Evolutionary conservation across 139 green algal genomes (phyloP), one percentile per base, ranked within the genome.

Genomic region (Monoraphidium neglectum): DNA sequence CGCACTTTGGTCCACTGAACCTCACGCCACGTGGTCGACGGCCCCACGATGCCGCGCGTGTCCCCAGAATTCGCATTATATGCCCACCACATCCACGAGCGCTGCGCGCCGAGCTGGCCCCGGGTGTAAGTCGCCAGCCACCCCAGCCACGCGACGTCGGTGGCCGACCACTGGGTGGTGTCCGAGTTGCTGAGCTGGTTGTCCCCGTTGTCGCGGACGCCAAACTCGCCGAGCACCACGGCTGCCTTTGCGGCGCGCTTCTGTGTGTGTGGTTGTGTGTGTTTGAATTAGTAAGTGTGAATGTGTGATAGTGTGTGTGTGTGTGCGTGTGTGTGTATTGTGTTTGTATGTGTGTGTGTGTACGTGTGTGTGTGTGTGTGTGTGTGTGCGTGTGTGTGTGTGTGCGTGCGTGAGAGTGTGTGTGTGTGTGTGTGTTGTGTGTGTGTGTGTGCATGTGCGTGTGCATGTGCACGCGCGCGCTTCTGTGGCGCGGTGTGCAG

Each of bases 201-300:
- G 56, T 30, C 13, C 12, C 56, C 56, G 56, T 12, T 32, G 56
- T 63, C 56, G 10, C 8, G 56, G 12, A 32, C 56, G 10, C 56
- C 56, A 63, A 36, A 63, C 56, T 63, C 56, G 56, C 56, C 56
- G 26, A 63, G 56, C 56, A 63, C 5, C 56, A 30, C 24, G 56
- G 56, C 26, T 10, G n/a, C 24, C 16, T n/a, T 18, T 18, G 56
- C 56, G 26, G 10, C 12, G 56, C 5, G 13, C 56, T 18, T 30
- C 21, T 8, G 43, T 51, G 8, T 51, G 43, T 8, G 43, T 8
- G 43, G 12, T 51, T 51, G 8, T 8, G 8, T 8, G 43, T 8
- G 43, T 51, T 51, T 51, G n/a, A n/a, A 21, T 51, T 51, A 12
- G 8, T 51, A 12, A 12, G 43, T 51, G 43, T 8, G 43, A 12